Base-by-base conservation (phyloP, 805 yeast species). In the Cyberlindnera xishuangbannaensis region DNA sequence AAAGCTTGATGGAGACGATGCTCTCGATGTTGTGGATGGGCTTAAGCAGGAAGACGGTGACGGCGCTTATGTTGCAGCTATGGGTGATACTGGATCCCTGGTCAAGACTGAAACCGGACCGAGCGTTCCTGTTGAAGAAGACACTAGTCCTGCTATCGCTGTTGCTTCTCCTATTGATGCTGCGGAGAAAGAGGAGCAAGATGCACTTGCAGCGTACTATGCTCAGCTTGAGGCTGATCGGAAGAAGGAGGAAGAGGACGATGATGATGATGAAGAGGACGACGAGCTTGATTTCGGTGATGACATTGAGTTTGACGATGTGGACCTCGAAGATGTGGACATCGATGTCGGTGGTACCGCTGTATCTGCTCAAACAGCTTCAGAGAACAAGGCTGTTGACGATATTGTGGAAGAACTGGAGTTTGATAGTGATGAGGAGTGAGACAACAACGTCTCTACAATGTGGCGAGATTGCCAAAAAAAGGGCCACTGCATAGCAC, bases 241-340 rank as follows among this genome's bases (percentile, higher is more conserved):
- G 5, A 48, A 46, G 15, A 55, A 45, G 2, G 55, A 44, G 2
- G 54, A 39, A 10, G 48, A 50, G 5, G 47, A 39, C 2, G 50
- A 64, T 27, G 69, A 64, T 29, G 51, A 64, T n/a, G 73, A 73
- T 46, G 78, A 80, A 36, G 49, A 51, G 31, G 34, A 47, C 55
- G 56, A 30, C 62, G 86, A 47, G n/a, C n/a, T n/a, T n/a, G n/a
- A n/a, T n/a, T n/a, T n/a, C n/a, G n/a, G n/a, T n/a, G n/a, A n/a
- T n/a, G 95, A 1, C 65, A 31, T 30, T 16, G 67, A 4, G 67
- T 83, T 33, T 94, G 95, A 14, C 57, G 69, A 33, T 74, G 72
- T 55, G 25, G 77, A 76, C 7, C 79, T 90, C 7, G 55, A 50
- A 16, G 57, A 53, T 11, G 51, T 54, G 11, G 61, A 54, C n/a